Percentiles rank a stretch among this genome's conserved stretches.
phyloP scores from a whole-genome alignment of 1,284 basidiomycete genomes.

The Cryptococcus wingfieldii region DNA sequence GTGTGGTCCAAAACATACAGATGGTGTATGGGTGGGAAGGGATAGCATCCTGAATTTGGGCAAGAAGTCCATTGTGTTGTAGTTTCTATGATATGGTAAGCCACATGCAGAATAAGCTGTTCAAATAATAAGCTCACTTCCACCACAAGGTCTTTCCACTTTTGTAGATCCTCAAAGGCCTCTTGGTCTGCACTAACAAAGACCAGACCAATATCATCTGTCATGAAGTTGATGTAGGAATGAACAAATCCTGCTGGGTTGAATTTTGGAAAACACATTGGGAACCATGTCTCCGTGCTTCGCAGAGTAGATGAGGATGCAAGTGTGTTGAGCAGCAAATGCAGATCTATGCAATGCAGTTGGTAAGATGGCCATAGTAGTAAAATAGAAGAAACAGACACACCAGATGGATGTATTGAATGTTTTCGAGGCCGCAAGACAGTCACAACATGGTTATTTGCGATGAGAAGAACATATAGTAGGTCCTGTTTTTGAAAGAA shows the following conservation, averaged over 20 bases:
- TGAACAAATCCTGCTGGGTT: constrained; percentile 88
- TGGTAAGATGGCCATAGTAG: background rate
- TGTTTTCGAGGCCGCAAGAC: constrained; percentile 86
- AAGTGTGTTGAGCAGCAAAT: constrained; percentile 75
- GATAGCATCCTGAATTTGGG: constrained; percentile 34
- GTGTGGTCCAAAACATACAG: constrained; percentile 23
- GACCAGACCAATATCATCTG: constrained; percentile 47
- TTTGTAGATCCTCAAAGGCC: constrained; percentile 53
- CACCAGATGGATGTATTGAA: constrained; percentile 88
- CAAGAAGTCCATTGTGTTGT: constrained; percentile 58
- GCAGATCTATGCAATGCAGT: constrained; percentile 60
- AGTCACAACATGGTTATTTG: constrained; percentile 74
- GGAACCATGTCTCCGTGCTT: constrained; percentile 85
- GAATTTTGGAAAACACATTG: constrained; percentile 92
- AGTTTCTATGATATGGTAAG: constrained; percentile 55
- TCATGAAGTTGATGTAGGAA: constrained; percentile 76
- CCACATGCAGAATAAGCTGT: background rate
- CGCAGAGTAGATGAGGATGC: constrained; percentile 61
- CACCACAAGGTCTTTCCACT: constrained; percentile 65
- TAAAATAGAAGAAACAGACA: constrained; percentile 13
- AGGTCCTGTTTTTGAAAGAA: constrained; percentile 59
- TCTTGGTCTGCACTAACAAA: constrained; percentile 51
- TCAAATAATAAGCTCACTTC: constrained; percentile 51
- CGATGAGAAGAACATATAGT: constrained; percentile 81
- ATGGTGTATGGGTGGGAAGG: constrained; percentile 44